Evolutionary conservation across 768 basidiomycete species (phyloP).

Genomic region (Russula virescens): DNA sequence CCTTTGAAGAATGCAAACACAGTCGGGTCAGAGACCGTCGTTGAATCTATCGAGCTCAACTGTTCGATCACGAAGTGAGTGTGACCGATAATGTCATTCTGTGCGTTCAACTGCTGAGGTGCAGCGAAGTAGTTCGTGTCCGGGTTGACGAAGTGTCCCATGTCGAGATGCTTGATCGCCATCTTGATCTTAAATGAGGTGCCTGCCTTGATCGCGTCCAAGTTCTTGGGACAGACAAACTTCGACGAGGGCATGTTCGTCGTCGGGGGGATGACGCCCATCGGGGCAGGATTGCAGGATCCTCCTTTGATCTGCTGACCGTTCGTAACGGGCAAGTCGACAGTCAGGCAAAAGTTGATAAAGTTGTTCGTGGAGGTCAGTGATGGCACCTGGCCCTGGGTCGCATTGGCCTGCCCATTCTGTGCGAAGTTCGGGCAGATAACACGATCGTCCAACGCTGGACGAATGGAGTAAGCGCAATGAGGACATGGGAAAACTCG

Average conservation of each 20-base stretch:
- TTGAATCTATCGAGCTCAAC: slow-evolving; percentile 39
- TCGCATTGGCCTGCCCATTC: slow-evolving; percentile 40
- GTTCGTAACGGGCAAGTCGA: slow-evolving; percentile 40
- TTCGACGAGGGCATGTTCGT: slow-evolving; percentile 45
- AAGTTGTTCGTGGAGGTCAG: slow-evolving; percentile 59
- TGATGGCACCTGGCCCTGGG: slow-evolving; percentile 44
- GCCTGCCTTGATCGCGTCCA: slow-evolving; percentile 36
- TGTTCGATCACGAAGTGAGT: slow-evolving; percentile 51
- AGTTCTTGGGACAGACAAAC: slow-evolving; percentile 38
- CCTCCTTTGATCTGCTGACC: slow-evolving; percentile 35
- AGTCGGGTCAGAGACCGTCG: slow-evolving; percentile 42
- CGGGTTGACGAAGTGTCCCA: slow-evolving; percentile 50
- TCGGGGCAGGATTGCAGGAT: slow-evolving; percentile 35
- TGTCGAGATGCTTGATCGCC: slow-evolving; percentile 34
- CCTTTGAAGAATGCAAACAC: slow-evolving; percentile 65
- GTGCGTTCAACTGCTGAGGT: slow-evolving; percentile 43
- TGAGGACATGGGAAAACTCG: background rate
- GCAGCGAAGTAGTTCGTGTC: slow-evolving; percentile 42
- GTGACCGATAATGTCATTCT: slow-evolving; percentile 46
- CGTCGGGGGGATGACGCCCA: slow-evolving; percentile 43
- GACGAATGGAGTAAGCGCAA: background rate
- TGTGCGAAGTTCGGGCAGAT: slow-evolving; percentile 42
- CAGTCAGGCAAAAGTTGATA: slow-evolving; percentile 48
- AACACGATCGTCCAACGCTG: slow-evolving; percentile 41
- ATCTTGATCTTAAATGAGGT: slow-evolving; percentile 42